Evolutionary conservation across 768 basidiomycete species (phyloP).

Genomic region (Leccinum incarnatum): DNA sequence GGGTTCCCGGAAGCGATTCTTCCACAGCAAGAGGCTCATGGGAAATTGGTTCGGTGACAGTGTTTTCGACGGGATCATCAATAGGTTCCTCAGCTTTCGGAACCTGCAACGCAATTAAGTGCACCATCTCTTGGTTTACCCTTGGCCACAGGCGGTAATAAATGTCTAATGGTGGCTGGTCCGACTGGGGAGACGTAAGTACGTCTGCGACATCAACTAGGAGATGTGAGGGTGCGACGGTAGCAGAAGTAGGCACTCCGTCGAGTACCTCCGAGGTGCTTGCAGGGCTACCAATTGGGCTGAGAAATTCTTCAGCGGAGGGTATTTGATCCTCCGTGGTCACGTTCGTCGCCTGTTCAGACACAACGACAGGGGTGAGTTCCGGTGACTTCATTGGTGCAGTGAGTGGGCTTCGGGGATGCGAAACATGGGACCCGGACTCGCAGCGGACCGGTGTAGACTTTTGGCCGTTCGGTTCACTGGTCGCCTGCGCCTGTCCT

Average conservation of each 20-base stretch:
- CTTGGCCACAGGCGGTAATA: constrained; percentile 34
- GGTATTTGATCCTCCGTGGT: constrained; percentile 3
- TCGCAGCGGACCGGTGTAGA: neutral
- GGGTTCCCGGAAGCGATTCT: constrained; percentile 28
- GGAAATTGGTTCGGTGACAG: neutral
- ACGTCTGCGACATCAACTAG: constrained; percentile 8
- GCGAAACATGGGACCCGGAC: neutral
- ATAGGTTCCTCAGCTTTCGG: neutral
- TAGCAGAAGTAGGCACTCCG: neutral
- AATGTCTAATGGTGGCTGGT: constrained; percentile 15
- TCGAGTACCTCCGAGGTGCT: neutral
- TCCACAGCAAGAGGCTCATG: constrained; percentile 30
- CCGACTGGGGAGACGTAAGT: constrained; percentile 8
- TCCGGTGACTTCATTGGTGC: neutral
- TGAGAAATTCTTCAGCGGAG: constrained; percentile 24
- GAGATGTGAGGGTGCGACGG: constrained; percentile 3
- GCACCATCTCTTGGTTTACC: constrained; percentile 37
- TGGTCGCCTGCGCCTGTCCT: constrained; percentile 13
- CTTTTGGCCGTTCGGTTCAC: neutral
- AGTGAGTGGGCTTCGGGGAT: neutral
- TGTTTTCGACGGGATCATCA: neutral
- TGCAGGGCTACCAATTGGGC: constrained; percentile 20
- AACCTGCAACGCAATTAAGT: constrained; percentile 24
- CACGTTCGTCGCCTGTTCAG: neutral
- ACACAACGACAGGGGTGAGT: neutral